Evolutionary conservation across 345 rosid species (phyloP).

Genomic region (Angophora floribunda): DNA sequence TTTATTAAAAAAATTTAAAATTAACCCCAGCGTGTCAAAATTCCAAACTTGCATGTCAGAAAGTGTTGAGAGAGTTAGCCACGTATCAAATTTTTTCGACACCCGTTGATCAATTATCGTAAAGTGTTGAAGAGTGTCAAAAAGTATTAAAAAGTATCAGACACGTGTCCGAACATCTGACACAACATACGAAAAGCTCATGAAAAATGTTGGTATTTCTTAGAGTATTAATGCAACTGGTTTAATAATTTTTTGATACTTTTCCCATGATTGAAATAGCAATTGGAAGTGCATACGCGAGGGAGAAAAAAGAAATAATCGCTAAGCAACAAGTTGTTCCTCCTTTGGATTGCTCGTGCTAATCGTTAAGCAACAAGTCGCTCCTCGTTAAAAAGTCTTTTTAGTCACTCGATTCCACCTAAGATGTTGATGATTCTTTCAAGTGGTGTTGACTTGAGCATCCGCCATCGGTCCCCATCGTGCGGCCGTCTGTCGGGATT

Average conservation of each 20-base stretch:
- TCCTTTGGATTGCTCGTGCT: neutral
- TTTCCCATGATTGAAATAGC: neutral
- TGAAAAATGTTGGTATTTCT: no score
- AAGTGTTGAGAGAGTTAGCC: no score
- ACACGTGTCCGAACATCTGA: no score
- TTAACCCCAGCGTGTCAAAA: no score
- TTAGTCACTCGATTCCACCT: neutral
- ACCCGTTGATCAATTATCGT: no score
- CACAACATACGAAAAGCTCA: no score
- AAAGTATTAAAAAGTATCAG: no score
- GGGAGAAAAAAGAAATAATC: neutral
- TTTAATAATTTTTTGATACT: no score
- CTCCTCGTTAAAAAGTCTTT: neutral
- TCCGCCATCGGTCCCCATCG: neutral
- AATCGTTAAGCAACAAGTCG: neutral
- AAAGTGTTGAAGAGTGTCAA: no score
- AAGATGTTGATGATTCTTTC: neutral
- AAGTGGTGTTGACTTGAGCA: neutral
- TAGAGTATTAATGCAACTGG: rapidly evolving
- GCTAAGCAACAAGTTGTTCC: rapidly evolving
- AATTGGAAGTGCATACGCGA: neutral
- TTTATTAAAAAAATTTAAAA: no score
- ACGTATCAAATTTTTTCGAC: no score
- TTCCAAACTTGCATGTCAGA: no score
- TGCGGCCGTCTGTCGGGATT: neutral